Evolutionary conservation across 2,329 filamentous ascomycete genomes (phyloP).

Genomic region (Cryphonectria parasitica): DNA sequence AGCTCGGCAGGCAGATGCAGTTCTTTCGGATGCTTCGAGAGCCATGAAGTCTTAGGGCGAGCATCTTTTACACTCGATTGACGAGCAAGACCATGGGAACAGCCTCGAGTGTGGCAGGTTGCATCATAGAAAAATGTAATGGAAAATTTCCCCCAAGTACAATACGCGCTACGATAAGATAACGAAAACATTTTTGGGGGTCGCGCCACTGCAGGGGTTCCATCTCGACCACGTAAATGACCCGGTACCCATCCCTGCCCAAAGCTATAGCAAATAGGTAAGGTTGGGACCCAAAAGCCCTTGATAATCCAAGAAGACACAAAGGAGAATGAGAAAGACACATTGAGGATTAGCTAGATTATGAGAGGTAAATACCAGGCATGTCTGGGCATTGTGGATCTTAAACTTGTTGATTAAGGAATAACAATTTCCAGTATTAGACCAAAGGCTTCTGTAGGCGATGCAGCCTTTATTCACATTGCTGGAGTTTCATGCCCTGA

Average conservation of each 20-base stretch:
- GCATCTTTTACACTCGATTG: constrained; percentile 25
- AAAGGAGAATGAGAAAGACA: not conserved
- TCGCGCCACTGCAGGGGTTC: constrained; percentile 22
- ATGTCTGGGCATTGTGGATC: not conserved
- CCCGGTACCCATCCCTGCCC: not conserved
- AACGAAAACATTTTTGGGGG: constrained; percentile 11
- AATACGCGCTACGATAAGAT: constrained; percentile 23
- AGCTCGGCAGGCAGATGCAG: constrained; percentile 12
- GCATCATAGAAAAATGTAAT: constrained; percentile 1
- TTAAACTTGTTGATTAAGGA: not conserved
- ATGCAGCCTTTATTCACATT: not conserved
- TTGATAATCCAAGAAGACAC: not conserved
- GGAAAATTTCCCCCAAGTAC: constrained; percentile 1
- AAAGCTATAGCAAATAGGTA: not conserved
- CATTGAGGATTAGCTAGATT: not conserved
- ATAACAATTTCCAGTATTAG: not conserved
- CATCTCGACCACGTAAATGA: not conserved
- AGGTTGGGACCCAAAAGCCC: not conserved
- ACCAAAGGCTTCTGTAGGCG: not conserved
- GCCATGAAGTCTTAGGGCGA: constrained; percentile 23
- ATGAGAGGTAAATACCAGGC: not conserved
- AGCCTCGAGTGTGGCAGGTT: constrained; percentile 5
- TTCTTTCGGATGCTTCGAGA: constrained; percentile 23
- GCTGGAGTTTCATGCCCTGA: not conserved
- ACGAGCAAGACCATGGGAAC: not conserved